phyloP scores from a whole-genome alignment of 169 alveolate species.

The Plasmodium gonderi region DNA sequence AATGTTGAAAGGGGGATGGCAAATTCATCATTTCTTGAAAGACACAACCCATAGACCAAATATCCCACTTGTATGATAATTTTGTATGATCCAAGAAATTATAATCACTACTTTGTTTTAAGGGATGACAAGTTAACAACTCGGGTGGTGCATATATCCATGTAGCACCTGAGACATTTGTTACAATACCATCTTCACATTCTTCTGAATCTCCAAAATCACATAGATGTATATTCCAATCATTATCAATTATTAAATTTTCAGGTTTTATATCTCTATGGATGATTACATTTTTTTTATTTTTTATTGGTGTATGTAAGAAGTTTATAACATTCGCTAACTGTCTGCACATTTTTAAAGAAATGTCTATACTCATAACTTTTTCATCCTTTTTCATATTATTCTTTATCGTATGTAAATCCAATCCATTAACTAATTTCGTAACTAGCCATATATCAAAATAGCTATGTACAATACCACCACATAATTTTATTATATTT shows the following conservation, averaged over 20 bases:
- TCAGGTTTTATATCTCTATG: constrained; percentile 90
- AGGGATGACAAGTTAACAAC: constrained; percentile 83
- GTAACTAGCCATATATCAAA: constrained; percentile 92
- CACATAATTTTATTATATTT: constrained; percentile 84
- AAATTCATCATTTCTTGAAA: constrained; percentile 88
- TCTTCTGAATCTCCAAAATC: constrained; percentile 91
- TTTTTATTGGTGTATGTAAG: constrained; percentile 87
- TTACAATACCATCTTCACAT: constrained; percentile 84
- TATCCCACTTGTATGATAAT: constrained; percentile 87
- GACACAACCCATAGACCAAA: constrained; percentile 91
- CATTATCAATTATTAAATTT: constrained; percentile 81
- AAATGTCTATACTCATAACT: constrained; percentile 57
- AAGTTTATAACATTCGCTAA: constrained; percentile 86
- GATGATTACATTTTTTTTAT: constrained; percentile 80
- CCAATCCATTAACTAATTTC: constrained; percentile 86
- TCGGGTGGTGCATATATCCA: constrained; percentile 95
- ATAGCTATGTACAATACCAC: constrained; percentile 90
- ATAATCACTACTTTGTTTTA: constrained; percentile 73
- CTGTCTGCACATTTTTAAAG: constrained; percentile 89
- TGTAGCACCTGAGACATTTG: constrained; percentile 91
- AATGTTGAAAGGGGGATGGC: constrained; percentile 86
- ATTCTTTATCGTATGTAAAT: constrained; percentile 89
- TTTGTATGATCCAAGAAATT: constrained; percentile 48
- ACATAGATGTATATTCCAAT: constrained; percentile 86
- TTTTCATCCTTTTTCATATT: constrained; percentile 76